A percentile compares a stretch with the other conserved stretches of the same genome.
phyloP scores from a whole-genome alignment of 805 yeast species.

The Metschnikowia matae region DNA sequence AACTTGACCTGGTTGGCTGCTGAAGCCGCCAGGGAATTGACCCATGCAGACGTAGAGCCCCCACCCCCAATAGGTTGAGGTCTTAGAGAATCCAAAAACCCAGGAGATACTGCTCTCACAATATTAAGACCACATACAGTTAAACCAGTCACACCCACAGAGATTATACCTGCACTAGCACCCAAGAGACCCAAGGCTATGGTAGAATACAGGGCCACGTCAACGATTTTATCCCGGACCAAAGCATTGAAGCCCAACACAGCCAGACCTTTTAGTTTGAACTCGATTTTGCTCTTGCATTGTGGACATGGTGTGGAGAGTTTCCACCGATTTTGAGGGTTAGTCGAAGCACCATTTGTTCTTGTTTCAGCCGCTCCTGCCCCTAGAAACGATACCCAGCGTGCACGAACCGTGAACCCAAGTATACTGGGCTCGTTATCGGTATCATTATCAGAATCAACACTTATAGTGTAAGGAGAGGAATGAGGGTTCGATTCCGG shows the following conservation, averaged over 20 bases:
- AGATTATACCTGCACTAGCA: conserved; percentile 37
- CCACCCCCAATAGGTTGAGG: neutral
- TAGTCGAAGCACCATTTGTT: neutral
- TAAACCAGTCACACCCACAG: conserved; percentile 37
- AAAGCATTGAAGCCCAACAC: conserved; percentile 21
- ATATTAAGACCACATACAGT: conserved; percentile 36
- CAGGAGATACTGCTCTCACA: conserved; percentile 35
- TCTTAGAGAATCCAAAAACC: conserved; percentile 24
- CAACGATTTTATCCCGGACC: conserved; percentile 16
- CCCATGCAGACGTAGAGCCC: neutral
- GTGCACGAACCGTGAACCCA: conserved; percentile 1
- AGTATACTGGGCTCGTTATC: conserved; percentile 4
- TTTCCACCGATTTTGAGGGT: neutral
- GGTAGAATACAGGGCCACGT: conserved; percentile 28
- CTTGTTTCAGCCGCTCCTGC: neutral
- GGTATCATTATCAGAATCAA: neutral
- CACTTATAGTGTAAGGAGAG: neutral
- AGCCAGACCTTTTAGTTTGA: conserved; percentile 28
- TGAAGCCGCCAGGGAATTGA: neutral
- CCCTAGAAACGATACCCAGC: conserved; percentile 4
- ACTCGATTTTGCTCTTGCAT: conserved; percentile 33
- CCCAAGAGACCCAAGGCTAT: conserved; percentile 35
- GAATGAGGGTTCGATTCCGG: neutral
- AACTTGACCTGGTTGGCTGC: conserved; percentile 33
- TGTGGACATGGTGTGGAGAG: conserved; percentile 38